phyloP scores from a whole-genome alignment of 2,329 filamentous ascomycete species.

The Phyllosticta ampelicida region DNA sequence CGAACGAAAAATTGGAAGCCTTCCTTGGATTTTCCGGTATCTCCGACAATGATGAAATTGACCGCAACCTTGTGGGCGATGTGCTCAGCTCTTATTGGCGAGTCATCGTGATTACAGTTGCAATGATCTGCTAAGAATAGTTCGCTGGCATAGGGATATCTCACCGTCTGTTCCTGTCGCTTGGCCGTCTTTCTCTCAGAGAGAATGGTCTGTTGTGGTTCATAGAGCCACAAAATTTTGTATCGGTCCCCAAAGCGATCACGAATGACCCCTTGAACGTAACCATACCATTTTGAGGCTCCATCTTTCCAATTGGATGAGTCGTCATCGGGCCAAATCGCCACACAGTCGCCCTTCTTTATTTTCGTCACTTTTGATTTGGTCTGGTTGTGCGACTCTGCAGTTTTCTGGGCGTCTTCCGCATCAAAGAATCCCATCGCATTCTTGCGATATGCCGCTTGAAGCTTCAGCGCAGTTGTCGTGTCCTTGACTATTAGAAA shows the following conservation, averaged over 20 bases:
- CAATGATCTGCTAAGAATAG: constrained; percentile 69
- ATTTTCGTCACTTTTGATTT: not conserved
- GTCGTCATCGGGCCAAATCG: constrained; percentile 34
- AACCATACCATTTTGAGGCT: constrained; percentile 54
- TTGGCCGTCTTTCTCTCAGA: constrained; percentile 26
- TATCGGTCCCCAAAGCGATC: constrained; percentile 20
- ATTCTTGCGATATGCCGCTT: not conserved
- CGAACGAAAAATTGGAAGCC: constrained; percentile 46
- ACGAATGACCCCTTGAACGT: constrained; percentile 49
- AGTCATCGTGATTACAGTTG: constrained; percentile 44
- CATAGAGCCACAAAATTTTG: constrained; percentile 61
- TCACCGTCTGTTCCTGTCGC: constrained; percentile 28
- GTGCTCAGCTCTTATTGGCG: constrained; percentile 43
- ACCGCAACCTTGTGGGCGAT: constrained; percentile 49
- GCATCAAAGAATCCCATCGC: not conserved
- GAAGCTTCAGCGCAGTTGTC: not conserved
- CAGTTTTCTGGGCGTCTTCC: not conserved
- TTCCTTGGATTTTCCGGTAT: constrained; percentile 32
- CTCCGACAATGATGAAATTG: constrained; percentile 46
- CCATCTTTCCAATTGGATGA: constrained; percentile 50
- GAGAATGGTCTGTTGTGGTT: constrained; percentile 60
- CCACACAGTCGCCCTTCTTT: constrained; percentile 39
- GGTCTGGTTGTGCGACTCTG: not conserved
- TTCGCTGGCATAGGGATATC: constrained; percentile 62
- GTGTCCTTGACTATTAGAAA: not conserved